Base-by-base conservation (phyloP, 2,329 filamentous ascomycete species). In the Stromatinia cepivora region DNA sequence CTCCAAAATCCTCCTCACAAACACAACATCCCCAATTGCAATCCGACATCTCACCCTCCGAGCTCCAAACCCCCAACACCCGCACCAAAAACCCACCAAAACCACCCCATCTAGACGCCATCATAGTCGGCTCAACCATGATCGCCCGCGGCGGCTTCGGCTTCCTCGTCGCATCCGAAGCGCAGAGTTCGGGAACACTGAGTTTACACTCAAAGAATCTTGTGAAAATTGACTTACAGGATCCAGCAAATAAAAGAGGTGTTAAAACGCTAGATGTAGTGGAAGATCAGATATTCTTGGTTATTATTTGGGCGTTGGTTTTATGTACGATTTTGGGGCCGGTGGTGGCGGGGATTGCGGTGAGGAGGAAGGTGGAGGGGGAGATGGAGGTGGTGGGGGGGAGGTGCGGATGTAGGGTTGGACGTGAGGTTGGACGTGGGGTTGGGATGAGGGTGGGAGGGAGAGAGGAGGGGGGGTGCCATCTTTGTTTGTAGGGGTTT, bases 61-160 rank as follows among this genome's bases (percentile, higher is more conserved):
- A n/a, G n/a, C n/a, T n/a, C n/a, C n/a, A n/a, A n/a, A n/a, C n/a
- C n/a, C n/a, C n/a, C n/a, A n/a, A n/a, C n/a, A n/a, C n/a, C n/a
- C n/a, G 39, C 39, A 42, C 15, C 1, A 22, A 46, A n/a, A 13
- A 15, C 6, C 15, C 13, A 1, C 17, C 39, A 10, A 54, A 15
- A 20, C 71, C 74, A 13, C 72, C 71, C 39, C 76, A 73, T 53
- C 56, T 66, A 20, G 58, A 64, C 56, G 70, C 63, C 3, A 45
- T 72, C 59, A 72, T 70, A 25, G 59, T 75, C 15, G 71, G 73
- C 7, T 71, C 72, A 15, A 87, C 87, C 2, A 94, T 94, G 91
- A 86, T 90, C 0, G 87, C 92, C 0, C 83, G 91, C 22, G 91
- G 92, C 0, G 92, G 95, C 76, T 92, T 94, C 50, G 91, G 91